These are phyloP conservation scores for Scedosporium boydii DNA, from an alignment of 2,329 filamentous ascomycete species.

Conservation along the genomic window DNA sequence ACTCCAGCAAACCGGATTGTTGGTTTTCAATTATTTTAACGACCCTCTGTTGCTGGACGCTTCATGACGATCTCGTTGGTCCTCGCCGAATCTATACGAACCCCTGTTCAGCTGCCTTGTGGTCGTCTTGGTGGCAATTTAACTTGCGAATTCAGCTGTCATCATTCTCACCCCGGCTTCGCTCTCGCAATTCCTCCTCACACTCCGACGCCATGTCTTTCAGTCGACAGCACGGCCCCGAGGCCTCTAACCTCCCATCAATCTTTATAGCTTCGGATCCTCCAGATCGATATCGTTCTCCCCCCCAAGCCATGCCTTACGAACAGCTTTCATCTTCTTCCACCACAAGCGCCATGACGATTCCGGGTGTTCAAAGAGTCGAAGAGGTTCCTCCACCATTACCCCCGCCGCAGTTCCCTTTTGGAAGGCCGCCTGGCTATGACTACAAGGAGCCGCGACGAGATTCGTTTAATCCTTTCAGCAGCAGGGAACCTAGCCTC, in stretches of 20 bases:
- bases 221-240: slow-evolving; percentile 7
- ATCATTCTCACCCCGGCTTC: neutral
- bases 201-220: slow-evolving; percentile 7
- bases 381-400: slow-evolving; percentile 10
- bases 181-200: neutral
- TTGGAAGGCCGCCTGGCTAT: slow-evolving; percentile 8
- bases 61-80: slow-evolving; percentile 7
- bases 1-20: neutral
- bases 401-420: slow-evolving; percentile 8
- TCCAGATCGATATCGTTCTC: slow-evolving; percentile 1
- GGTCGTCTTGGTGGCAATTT: slow-evolving; percentile 1
- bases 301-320: slow-evolving; percentile 1
- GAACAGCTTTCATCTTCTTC: slow-evolving; percentile 4
- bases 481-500: slow-evolving; percentile 3
- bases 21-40: neutral
- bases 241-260: slow-evolving; percentile 8
- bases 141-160: neutral
- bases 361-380: slow-evolving; percentile 7
- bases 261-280: slow-evolving; percentile 9
- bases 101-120: slow-evolving; percentile 5
- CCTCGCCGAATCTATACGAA: neutral
- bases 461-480: slow-evolving; percentile 8
- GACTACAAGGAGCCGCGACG: slow-evolving; percentile 6
- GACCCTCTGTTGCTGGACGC: neutral
- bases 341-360: slow-evolving; percentile 10